Evolutionary conservation across 2,329 filamentous ascomycete genomes (phyloP).

Genomic region (Pseudopyricularia cyperi): DNA sequence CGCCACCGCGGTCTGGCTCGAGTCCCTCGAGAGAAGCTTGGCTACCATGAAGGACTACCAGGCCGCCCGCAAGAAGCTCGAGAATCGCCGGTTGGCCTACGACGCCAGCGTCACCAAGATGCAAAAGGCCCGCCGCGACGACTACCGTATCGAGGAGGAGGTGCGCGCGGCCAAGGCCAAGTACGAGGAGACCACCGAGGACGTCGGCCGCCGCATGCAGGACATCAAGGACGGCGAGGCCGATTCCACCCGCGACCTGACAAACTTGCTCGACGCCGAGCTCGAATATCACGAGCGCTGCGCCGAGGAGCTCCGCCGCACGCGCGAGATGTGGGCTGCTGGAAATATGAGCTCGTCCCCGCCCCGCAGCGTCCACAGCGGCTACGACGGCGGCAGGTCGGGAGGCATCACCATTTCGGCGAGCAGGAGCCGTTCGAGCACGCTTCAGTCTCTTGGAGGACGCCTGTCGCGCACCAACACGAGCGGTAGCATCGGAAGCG

Average conservation of each 20-base stretch:
- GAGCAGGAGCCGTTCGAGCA: constrained; percentile 32
- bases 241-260: constrained; percentile 70
- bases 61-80: constrained; percentile 84
- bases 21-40: constrained; percentile 78
- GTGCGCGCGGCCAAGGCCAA: constrained; percentile 83
- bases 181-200: constrained; percentile 89
- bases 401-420: constrained; percentile 7
- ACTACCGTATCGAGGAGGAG: constrained; percentile 88
- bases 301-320: constrained; percentile 60
- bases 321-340: constrained; percentile 30
- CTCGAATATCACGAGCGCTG: constrained; percentile 86
- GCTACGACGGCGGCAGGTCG: constrained; percentile 9
- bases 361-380: background rate
- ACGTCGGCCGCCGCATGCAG: constrained; percentile 84
- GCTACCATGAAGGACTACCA: constrained; percentile 98
- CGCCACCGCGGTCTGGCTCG: constrained; percentile 74
- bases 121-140: constrained; percentile 87
- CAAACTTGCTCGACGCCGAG: constrained; percentile 74
- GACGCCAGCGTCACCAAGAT: constrained; percentile 82
- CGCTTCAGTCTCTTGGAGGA: constrained; percentile 27
- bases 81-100: constrained; percentile 76
- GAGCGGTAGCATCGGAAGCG: constrained; percentile 19
- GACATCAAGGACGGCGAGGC: constrained; percentile 88
- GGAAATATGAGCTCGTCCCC: background rate
- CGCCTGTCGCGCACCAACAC: constrained; percentile 19